Evolutionary conservation across 2,329 filamentous ascomycete genomes (phyloP).

Genomic region (Alternaria brassicicola): DNA sequence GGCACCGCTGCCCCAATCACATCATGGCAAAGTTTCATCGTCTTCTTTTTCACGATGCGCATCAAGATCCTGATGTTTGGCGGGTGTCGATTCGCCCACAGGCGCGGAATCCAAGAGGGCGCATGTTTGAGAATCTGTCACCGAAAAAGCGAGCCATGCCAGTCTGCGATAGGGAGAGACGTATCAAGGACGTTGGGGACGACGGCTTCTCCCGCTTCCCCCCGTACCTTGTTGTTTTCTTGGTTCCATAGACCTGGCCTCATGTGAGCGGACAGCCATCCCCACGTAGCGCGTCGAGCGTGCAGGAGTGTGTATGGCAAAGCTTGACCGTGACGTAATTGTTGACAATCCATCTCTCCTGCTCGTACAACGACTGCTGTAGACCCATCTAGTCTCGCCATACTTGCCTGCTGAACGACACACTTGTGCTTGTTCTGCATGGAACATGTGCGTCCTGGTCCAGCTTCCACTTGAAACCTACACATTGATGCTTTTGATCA

Average conservation of each 20-base stretch:
- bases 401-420: neutral
- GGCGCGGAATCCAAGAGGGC: neutral
- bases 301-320: neutral
- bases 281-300: neutral
- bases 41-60: constrained; percentile 10
- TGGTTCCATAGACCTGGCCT: neutral
- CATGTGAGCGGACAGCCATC: neutral
- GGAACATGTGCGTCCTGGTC: neutral
- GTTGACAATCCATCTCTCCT: neutral
- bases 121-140: neutral
- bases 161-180: neutral
- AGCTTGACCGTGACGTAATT: constrained; percentile 1
- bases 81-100: neutral
- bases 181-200: neutral
- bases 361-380: neutral
- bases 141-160: neutral
- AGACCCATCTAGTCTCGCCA: neutral
- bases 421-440: neutral
- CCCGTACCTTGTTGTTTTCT: neutral
- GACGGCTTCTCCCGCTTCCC: constrained; percentile 1
- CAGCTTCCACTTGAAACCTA: neutral
- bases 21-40: neutral
- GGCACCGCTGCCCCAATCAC: constrained; percentile 5
- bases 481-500: neutral
- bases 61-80: constrained; percentile 3